phyloP scores from a whole-genome alignment of 768 basidiomycete genomes.

The Cubamyces lactineus region DNA sequence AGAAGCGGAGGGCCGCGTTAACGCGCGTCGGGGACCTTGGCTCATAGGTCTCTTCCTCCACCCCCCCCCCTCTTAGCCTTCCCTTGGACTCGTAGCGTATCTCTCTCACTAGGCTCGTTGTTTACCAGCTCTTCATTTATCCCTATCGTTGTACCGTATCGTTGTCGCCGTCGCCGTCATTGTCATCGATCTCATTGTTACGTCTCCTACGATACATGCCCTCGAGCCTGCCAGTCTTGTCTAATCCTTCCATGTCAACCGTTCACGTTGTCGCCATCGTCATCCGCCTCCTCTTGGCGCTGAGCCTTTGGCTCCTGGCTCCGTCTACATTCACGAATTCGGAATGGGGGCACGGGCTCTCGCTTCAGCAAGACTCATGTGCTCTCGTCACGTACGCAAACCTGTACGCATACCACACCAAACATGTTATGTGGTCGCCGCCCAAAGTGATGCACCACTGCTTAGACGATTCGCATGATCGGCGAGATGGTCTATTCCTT shows the following conservation, averaged over 20 bases:
- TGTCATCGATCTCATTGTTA: not conserved
- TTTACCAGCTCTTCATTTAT: constrained; percentile 10
- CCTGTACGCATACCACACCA: too few relatives aligned
- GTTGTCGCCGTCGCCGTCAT: not conserved
- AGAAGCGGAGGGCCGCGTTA: constrained; percentile 81
- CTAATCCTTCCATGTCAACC: not conserved
- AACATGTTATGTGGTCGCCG: too few relatives aligned
- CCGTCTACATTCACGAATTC: too few relatives aligned
- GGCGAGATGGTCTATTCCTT: too few relatives aligned
- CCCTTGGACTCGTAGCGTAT: not conserved
- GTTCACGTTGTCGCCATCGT: too few relatives aligned
- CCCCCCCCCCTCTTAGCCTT: not conserved
- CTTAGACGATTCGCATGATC: too few relatives aligned
- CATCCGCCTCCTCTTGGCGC: too few relatives aligned
- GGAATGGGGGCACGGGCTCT: too few relatives aligned
- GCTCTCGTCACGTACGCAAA: too few relatives aligned
- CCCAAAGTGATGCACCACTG: too few relatives aligned
- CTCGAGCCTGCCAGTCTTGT: not conserved
- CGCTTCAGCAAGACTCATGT: too few relatives aligned
- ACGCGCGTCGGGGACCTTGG: constrained; percentile 63
- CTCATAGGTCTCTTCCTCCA: constrained; percentile 1
- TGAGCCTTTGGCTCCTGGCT: too few relatives aligned
- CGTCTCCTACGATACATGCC: not conserved
- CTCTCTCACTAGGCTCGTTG: not conserved
- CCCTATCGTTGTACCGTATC: constrained; percentile 19